These are phyloP conservation scores for Rhodotorula sp. DNA, from an alignment of 1,284 basidiomycete genomes.

Conservation along the genomic window DNA sequence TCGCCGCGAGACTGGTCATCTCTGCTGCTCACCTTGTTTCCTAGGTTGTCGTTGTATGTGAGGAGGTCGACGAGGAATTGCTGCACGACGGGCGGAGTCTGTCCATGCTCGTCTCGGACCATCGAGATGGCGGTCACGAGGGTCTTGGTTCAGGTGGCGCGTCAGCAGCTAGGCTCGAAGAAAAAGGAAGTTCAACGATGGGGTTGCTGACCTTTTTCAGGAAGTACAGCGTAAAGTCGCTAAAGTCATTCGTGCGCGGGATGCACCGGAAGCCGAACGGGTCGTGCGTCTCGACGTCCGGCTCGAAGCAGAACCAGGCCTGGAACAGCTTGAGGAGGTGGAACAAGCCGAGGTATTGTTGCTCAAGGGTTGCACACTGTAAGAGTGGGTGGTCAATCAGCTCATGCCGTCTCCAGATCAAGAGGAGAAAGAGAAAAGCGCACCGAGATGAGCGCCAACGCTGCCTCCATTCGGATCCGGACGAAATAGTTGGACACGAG, in stretches of 20 bases:
- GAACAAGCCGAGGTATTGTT: conserved; percentile 88
- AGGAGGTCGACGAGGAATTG: conserved; percentile 88
- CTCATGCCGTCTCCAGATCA: background rate
- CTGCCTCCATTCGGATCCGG: conserved; percentile 95
- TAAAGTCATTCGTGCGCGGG: conserved; percentile 90
- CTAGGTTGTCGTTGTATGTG: conserved; percentile 91
- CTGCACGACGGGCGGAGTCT: conserved; percentile 82
- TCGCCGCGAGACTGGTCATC: background rate
- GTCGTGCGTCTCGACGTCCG: conserved; percentile 72
- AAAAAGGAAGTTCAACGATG: no score
- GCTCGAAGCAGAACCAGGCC: conserved; percentile 85
- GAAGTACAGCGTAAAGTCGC: conserved; percentile 88
- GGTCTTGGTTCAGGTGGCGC: conserved; percentile 56
- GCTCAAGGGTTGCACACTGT: conserved; percentile 74
- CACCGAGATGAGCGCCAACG: conserved; percentile 77
- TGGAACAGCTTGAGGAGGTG: conserved; percentile 92
- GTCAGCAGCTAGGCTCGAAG: conserved; percentile 18
- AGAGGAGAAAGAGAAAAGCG: conserved; percentile 47
- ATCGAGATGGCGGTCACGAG: conserved; percentile 78
- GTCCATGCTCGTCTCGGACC: conserved; percentile 75
- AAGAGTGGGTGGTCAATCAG: background rate
- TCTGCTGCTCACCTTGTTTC: conserved; percentile 66
- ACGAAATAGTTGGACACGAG: conserved; percentile 96
- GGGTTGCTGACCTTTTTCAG: conserved; percentile 71
- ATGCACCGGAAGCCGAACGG: conserved; percentile 80